These are phyloP conservation scores for Suillus brevipes DNA, from an alignment of 768 basidiomycete species.

Conservation along the genomic window DNA sequence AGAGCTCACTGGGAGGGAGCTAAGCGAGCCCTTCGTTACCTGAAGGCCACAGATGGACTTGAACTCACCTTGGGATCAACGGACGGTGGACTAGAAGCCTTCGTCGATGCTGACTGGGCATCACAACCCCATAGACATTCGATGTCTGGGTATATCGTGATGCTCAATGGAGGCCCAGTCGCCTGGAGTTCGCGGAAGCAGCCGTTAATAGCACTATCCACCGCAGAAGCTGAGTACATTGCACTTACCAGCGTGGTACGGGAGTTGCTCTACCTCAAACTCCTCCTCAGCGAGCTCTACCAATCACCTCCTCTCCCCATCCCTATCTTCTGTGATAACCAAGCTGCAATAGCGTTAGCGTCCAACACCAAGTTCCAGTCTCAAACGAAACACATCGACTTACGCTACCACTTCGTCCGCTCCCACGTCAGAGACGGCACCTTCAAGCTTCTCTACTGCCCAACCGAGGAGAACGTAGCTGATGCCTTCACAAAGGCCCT, in stretches of 20 bases:
- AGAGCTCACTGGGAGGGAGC: background rate
- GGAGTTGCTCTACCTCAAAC: background rate
- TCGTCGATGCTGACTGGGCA: background rate
- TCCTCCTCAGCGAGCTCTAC: background rate
- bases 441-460: no score
- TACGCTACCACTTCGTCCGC: no score
- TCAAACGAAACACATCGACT: no score
- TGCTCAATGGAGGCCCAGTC: background rate
- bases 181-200: background rate
- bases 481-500: no score
- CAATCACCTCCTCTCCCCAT: no score
- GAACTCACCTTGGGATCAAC: background rate
- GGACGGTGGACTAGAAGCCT: background rate
- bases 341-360: no score
- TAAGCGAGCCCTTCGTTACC: rapidly evolving
- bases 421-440: no score
- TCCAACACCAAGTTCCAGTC: no score
- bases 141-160: background rate
- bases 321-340: no score
- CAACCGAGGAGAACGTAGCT: no score
- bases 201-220: background rate
- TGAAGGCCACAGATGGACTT: background rate
- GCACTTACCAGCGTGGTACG: background rate
- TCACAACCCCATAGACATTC: background rate
- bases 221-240: background rate